Evolutionary conservation across 2,329 filamentous ascomycete genomes (phyloP), one percentile per base, ranked within the genome.

Genomic region (Aspergillus ustus): DNA sequence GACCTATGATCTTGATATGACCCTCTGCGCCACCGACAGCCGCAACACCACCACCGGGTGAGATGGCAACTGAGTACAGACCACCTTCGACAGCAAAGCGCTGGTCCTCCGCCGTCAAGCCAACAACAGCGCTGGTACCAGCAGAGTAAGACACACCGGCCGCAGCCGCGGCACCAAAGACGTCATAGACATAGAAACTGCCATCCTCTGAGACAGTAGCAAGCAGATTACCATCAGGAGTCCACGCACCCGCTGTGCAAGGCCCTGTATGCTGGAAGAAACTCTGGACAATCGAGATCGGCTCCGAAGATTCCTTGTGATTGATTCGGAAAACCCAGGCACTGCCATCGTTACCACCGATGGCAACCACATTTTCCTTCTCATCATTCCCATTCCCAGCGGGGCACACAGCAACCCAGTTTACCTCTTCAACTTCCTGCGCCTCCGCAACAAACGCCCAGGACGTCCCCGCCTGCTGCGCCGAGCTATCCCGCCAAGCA

Each of bases 251-350:
- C 7, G 93, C 94, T 1, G 95, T 98, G 79, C 91, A 96, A 29
- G 91, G 81, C 19, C 81, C 90, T 3, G 91, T 94, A 81, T 98
- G 95, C 28, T 96, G 84, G 83, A 97, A 97, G 81, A 95, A 97
- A 28, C 90, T 90, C 80, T 97, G 92, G 5, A 96, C 85, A 72
- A 98, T 95, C 70, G 89, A 88, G 57, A 98, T 83, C 7, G 91
- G 83, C 34, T 80, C 80, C 15, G 82, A 78, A 40, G 81, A 78
- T 37, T 91, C 88, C 57, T 82, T 82, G 31, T 85, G 81, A 75
- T 93, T 89, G 71, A 98, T 84, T n/a, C 88, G 89, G 80, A 97
- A 97, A 9, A 99, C 90, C 95, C 95, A 99, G 46, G 97, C 93
- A 55, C 89, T 93, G 59, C 95, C 95, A 74, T 99, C 93, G 40